Conservation (phyloP, 2,329 filamentous ascomycete genomes). For the Colletotrichum karsti region DNA sequence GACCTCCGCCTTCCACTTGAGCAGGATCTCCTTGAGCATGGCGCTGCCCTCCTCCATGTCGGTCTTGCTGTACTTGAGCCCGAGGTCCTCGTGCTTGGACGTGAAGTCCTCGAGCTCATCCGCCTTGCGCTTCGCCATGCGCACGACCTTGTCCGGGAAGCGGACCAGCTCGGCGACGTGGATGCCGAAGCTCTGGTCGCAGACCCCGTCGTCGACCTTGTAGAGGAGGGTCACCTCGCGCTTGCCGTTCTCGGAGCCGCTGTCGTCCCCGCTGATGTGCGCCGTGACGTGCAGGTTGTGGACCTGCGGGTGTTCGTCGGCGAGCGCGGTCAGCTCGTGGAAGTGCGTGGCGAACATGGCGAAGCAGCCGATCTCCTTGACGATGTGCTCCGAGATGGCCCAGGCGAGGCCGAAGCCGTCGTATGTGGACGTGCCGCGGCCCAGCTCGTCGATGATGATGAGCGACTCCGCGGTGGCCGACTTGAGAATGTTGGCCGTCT, state of each 20-base stretch:
- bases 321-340: conserved; percentile 93
- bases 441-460: conserved; percentile 98
- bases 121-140: conserved; percentile 99
- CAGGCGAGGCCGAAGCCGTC: conserved; percentile 99
- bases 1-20: conserved; percentile 85
- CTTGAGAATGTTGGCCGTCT: conserved; percentile 98
- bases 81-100: conserved; percentile 73
- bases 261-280: conserved; percentile 73
- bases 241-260: conserved; percentile 57
- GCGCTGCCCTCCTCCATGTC: conserved; percentile 91
- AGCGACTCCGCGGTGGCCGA: conserved; percentile 93
- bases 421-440: conserved; percentile 95
- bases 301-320: conserved; percentile 86
- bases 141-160: conserved; percentile 96
- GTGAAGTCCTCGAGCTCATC: conserved; percentile 98
- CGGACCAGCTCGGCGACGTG: conserved; percentile 97
- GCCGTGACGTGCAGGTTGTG: conserved; percentile 95
- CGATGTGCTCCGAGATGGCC: conserved; percentile 98
- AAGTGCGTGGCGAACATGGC: conserved; percentile 98
- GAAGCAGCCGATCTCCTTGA: conserved; percentile 93
- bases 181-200: conserved; percentile 97
- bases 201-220: conserved; percentile 94
- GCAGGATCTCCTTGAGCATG: conserved; percentile 83
- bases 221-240: conserved; percentile 95
- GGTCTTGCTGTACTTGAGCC: conserved; percentile 75